A percentile compares a stretch with the other conserved stretches of the same genome.
These are phyloP conservation scores for Escallonia rubra DNA, from an alignment of 129 eudicot species.

Conservation along the genomic window DNA sequence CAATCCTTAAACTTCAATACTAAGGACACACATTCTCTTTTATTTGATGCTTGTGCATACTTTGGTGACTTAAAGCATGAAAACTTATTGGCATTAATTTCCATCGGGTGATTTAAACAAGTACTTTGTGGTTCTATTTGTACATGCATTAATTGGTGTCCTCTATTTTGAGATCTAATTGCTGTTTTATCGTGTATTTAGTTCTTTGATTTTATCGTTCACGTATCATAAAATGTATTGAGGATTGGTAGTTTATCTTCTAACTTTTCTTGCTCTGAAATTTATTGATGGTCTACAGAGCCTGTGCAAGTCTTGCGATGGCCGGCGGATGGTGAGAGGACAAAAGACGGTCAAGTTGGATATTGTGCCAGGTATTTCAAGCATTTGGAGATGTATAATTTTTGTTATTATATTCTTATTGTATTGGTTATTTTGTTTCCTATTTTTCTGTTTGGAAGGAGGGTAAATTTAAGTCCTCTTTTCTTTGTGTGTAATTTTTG, in stretches of 20 bases:
- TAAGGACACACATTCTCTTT: no score
- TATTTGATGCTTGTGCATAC: no score
- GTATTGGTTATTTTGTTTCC: not conserved
- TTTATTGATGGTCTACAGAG: slow-evolving; percentile 40
- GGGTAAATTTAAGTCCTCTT: no score
- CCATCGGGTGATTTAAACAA: no score
- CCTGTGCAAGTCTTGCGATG: slow-evolving; percentile 78
- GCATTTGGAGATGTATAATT: no score
- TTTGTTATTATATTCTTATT: not conserved
- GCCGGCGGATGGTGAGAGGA: slow-evolving; percentile 66
- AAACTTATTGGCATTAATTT: no score
- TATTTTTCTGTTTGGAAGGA: no score
- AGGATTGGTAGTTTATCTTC: not conserved
- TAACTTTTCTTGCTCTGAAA: not conserved
- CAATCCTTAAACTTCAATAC: no score
- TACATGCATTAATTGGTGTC: not conserved
- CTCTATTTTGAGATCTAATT: not conserved
- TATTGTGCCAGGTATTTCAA: slow-evolving; percentile 66
- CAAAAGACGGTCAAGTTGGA: slow-evolving; percentile 70
- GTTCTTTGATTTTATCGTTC: not conserved
- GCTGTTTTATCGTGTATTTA: not conserved
- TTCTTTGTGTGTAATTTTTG: no score
- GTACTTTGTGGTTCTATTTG: not conserved
- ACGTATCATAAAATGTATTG: not conserved
- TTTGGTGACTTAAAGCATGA: no score